Percentiles rank a stretch among this genome's conserved stretches.
phyloP scores from a whole-genome alignment of 768 basidiomycete genomes.

The Podaxis carcinomalis region DNA sequence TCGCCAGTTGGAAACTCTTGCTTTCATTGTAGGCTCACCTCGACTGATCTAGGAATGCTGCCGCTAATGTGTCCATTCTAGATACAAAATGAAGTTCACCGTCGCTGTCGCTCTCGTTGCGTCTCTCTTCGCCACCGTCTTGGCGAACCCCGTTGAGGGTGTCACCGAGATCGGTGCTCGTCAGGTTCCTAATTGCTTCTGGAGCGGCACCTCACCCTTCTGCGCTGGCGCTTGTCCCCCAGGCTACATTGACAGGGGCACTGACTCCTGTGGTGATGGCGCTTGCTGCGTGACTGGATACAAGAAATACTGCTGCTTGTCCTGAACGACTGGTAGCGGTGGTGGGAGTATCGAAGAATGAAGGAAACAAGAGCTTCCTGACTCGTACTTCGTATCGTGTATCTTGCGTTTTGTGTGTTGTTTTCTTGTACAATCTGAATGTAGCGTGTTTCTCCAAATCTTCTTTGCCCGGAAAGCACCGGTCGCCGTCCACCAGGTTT shows the following conservation, averaged over 20 bases:
- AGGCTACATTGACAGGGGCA: neutral
- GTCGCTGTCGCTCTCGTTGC: neutral
- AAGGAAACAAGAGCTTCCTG: neutral
- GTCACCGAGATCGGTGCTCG: neutral
- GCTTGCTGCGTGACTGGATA: neutral
- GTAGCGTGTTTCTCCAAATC: neutral
- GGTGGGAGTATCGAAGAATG: neutral
- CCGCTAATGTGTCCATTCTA: too few relatives aligned
- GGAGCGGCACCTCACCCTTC: neutral
- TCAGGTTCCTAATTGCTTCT: neutral
- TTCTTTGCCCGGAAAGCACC: neutral
- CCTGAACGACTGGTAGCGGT: neutral
- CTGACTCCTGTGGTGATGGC: neutral
- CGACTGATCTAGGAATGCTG: too few relatives aligned
- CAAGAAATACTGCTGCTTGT: neutral
- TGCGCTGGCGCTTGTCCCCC: neutral
- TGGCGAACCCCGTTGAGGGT: neutral
- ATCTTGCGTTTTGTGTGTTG: neutral
- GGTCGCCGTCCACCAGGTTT: too few relatives aligned
- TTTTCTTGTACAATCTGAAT: neutral
- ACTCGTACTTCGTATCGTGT: neutral
- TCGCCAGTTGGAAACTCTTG: too few relatives aligned
- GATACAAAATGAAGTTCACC: neutral
- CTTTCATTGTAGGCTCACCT: too few relatives aligned
- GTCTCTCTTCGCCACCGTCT: neutral